phyloP scores from a whole-genome alignment of 2,329 filamentous ascomycete genomes.

The Trichoderma cornu-damae region DNA sequence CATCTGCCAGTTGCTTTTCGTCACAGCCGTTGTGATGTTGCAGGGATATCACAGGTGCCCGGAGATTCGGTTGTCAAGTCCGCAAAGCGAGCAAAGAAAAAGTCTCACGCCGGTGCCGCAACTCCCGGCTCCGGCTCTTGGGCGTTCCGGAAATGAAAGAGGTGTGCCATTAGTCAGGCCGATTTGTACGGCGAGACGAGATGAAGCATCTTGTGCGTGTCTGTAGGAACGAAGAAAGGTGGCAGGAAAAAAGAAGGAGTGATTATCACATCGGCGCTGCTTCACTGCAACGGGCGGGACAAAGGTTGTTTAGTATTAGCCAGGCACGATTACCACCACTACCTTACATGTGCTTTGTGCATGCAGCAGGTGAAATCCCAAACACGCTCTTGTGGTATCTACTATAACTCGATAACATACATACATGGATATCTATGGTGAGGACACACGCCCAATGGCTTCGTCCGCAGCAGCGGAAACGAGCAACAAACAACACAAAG shows the following conservation, averaged over 20 bases:
- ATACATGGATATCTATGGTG: no score
- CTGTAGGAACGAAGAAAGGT: not conserved
- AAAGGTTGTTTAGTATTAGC: no score
- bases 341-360: no score
- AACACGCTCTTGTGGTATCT: no score
- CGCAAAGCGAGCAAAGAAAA: not conserved
- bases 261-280: not conserved
- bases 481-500: not conserved
- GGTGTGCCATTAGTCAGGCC: not conserved
- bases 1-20: not conserved
- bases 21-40: not conserved
- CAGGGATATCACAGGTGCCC: not conserved
- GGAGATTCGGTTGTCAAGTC: not conserved
- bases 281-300: not conserved
- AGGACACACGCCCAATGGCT: no score
- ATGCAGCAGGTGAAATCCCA: no score
- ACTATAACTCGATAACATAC: not conserved
- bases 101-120: not conserved
- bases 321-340: not conserved
- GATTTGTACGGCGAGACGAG: not conserved
- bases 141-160: not conserved
- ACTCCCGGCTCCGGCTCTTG: not conserved
- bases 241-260: not conserved
- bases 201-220: no score
- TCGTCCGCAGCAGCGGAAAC: not conserved